Evolutionary conservation across 2,329 filamentous ascomycete genomes (phyloP).

Genomic region (Cladosporium cucumerinum): DNA sequence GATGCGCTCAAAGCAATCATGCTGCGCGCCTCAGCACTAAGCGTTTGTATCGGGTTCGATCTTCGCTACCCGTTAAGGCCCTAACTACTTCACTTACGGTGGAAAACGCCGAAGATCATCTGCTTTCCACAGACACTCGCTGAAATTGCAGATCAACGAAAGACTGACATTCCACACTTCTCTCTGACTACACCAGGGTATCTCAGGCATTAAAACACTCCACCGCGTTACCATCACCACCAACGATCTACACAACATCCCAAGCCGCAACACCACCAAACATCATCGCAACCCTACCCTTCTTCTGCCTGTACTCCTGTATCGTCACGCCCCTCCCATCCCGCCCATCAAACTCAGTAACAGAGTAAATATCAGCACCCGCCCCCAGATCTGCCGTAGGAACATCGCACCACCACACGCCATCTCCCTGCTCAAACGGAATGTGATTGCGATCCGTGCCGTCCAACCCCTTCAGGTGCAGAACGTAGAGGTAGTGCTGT

Average conservation of each 20-base stretch:
- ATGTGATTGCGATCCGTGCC: slow-evolving; percentile 66
- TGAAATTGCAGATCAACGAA: neutral
- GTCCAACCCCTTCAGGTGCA: slow-evolving; percentile 64
- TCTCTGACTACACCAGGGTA: neutral
- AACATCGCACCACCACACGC: slow-evolving; percentile 80
- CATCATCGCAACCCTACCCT: slow-evolving; percentile 46
- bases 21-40: too few relatives aligned
- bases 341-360: slow-evolving; percentile 52
- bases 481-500: slow-evolving; percentile 64
- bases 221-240: neutral
- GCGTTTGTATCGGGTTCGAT: neutral
- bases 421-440: slow-evolving; percentile 69
- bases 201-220: neutral
- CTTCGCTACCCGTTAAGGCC: neutral
- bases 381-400: slow-evolving; percentile 62
- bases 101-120: neutral
- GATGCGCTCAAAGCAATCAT: neutral
- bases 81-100: neutral
- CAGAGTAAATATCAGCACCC: slow-evolving; percentile 60
- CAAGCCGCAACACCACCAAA: slow-evolving; percentile 54
- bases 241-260: slow-evolving; percentile 25
- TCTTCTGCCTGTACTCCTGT: slow-evolving; percentile 47
- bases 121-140: neutral
- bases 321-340: slow-evolving; percentile 53
- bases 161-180: neutral